These are phyloP conservation scores for Ceratocystis destructans DNA, from an alignment of 2,329 filamentous ascomycete species.

Conservation along the genomic window DNA sequence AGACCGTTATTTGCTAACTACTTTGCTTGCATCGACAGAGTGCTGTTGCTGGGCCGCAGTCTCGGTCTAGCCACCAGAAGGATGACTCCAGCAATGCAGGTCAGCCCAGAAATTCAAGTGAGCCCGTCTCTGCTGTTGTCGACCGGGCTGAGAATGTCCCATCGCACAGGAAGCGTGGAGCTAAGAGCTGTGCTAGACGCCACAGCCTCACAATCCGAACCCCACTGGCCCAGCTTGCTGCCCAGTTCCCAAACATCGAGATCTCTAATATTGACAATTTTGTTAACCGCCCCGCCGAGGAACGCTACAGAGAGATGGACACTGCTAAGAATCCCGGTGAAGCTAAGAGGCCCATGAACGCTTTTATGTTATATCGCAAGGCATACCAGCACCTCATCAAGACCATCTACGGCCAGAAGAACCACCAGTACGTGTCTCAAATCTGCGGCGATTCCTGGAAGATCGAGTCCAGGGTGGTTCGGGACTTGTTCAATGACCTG, in stretches of 20 bases:
- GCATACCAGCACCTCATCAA: constrained; percentile 82
- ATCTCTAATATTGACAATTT: constrained; percentile 68
- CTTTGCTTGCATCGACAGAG: not conserved
- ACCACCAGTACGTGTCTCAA: constrained; percentile 83
- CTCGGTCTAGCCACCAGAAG: constrained; percentile 5
- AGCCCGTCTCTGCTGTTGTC: not conserved
- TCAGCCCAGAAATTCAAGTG: not conserved
- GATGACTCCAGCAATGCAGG: not conserved
- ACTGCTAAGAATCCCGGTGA: constrained; percentile 57
- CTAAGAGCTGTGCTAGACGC: constrained; percentile 25
- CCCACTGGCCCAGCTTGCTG: constrained; percentile 59
- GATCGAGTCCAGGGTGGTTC: constrained; percentile 57
- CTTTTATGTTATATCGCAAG: constrained; percentile 94
- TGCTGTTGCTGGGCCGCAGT: constrained; percentile 2
- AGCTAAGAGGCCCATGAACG: constrained; percentile 88
- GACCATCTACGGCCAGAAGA: constrained; percentile 66
- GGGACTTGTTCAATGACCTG: constrained; percentile 62
- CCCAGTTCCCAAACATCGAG: constrained; percentile 44
- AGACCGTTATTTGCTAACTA: not conserved
- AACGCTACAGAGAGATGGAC: constrained; percentile 53
- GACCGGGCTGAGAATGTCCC: constrained; percentile 16
- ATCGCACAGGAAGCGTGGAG: constrained; percentile 23
- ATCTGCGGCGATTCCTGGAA: constrained; percentile 78
- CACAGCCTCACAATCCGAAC: constrained; percentile 37
- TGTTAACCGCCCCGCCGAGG: constrained; percentile 57